A percentile compares a stretch with the other conserved stretches of the same genome.
phyloP scores from a whole-genome alignment of 1,284 basidiomycete genomes.

The Tilletia caries region DNA sequence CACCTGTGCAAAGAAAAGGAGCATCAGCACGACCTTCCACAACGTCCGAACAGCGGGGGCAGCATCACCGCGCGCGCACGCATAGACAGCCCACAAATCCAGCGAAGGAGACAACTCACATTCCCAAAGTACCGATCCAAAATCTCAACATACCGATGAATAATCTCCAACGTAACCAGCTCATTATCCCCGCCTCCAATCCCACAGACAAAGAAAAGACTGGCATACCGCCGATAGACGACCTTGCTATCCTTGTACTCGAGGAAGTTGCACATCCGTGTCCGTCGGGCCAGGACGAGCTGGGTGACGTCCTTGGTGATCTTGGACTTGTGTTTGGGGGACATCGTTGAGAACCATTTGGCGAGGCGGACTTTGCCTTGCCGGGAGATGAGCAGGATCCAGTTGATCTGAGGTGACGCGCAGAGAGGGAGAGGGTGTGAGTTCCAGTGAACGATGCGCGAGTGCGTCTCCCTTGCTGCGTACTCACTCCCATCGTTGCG shows the following conservation, averaged over 20 bases:
- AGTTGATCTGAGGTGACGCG: slow-evolving; percentile 55
- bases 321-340: slow-evolving; percentile 90
- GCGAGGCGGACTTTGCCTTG: slow-evolving; percentile 97
- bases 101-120: slow-evolving; percentile 58
- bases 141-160: slow-evolving; percentile 98
- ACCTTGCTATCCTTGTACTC: slow-evolving; percentile 83
- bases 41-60: no score
- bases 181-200: slow-evolving; percentile 84
- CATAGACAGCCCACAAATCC: not conserved
- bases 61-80: not conserved
- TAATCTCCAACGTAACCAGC: slow-evolving; percentile 88
- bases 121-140: slow-evolving; percentile 98
- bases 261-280: slow-evolving; percentile 98
- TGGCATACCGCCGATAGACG: slow-evolving; percentile 95
- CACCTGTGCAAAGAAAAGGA: slow-evolving; percentile 20
- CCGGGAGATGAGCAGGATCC: slow-evolving; percentile 85
- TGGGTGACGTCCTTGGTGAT: slow-evolving; percentile 99
- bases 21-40: no score
- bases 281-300: slow-evolving; percentile 88
- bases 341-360: slow-evolving; percentile 98
- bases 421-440: no score
- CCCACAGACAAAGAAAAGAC: slow-evolving; percentile 94
- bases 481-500: no score
- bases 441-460: no score
- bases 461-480: no score